Base-by-base conservation (phyloP, 2,329 filamentous ascomycete genomes). In the Pseudofabraea citricarpa region DNA sequence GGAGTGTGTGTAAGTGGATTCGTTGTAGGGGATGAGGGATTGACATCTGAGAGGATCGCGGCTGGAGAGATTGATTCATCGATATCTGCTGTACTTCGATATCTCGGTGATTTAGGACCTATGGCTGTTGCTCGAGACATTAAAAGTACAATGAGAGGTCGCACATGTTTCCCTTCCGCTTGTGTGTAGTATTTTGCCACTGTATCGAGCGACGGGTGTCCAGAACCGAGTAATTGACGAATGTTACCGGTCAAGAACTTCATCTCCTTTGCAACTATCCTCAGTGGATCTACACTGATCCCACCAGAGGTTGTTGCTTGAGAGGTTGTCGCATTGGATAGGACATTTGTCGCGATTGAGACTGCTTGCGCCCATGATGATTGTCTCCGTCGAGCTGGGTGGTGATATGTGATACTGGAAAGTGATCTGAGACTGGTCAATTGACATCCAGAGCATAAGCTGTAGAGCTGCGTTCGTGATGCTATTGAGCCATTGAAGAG, bases 171-270 rank as follows among this genome's bases (percentile, higher is more conserved):
- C 50, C 93, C 93, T 72, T 97, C 90, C 47, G 87, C 87, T 59
- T 91, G 87, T 18, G 93, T 95, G 66, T 98, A 98, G 73, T 98
- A 98, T 68, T 98, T 98, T 41, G 93, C 90, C 21, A 90, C 91
- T 32, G 88, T 90, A 62, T 97, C 93, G 47, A 98, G 77, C 36
- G 90, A 90, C 1, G 93, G 93, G 62, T 98, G 91, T 5, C 91
- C 91, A 0, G 90, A 96, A 5, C 91, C 91, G 13, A 97, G 72
- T n/a, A 97, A 74, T 61, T 94, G 87, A 48, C 88, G 79, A 65
- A 97, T 95, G 58, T 97, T 95, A 43, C 90, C 90, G 9, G 87
- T 95, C 59, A 97, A 70, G 57, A 90, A 94, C 67, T 95, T 93
- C 83, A 98, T 88, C 73, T 97, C 91, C 69, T 95, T 94, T 50